Evolutionary conservation across 1,139 yeast genomes (phyloP).

Genomic region (Sugiyamaella paludigena): DNA sequence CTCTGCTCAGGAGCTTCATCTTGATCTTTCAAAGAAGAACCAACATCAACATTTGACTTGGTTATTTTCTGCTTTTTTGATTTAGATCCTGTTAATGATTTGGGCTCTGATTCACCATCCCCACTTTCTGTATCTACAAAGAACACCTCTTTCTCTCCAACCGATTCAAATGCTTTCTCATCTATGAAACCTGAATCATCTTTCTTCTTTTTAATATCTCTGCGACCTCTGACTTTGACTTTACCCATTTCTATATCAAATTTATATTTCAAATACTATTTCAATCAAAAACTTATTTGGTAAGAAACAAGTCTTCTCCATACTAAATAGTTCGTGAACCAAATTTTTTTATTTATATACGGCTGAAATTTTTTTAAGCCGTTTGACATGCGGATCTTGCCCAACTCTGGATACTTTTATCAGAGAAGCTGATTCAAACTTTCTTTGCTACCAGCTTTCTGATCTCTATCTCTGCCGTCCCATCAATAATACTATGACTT

Average conservation of each 20-base stretch:
- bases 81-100: conserved; percentile 2
- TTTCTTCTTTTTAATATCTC: conserved; percentile 19
- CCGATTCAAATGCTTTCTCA: conserved; percentile 2
- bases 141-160: neutral
- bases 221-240: conserved; percentile 19
- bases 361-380: no score
- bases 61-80: conserved; percentile 11
- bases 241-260: neutral
- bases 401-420: no score
- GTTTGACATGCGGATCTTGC: no score
- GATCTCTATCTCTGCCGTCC: no score
- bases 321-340: no score
- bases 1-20: neutral
- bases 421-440: no score
- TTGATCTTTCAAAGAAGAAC: conserved; percentile 4
- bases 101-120: neutral
- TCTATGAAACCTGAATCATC: conserved; percentile 12
- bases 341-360: no score
- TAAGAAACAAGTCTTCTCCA: no score
- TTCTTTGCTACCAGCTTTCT: no score
- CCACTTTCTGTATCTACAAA: neutral
- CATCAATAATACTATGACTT: no score
- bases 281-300: no score
- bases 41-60: conserved; percentile 14
- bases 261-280: no score